Conservation (phyloP, 2,329 filamentous ascomycete genomes). For the Trichoderma koningii region DNA sequence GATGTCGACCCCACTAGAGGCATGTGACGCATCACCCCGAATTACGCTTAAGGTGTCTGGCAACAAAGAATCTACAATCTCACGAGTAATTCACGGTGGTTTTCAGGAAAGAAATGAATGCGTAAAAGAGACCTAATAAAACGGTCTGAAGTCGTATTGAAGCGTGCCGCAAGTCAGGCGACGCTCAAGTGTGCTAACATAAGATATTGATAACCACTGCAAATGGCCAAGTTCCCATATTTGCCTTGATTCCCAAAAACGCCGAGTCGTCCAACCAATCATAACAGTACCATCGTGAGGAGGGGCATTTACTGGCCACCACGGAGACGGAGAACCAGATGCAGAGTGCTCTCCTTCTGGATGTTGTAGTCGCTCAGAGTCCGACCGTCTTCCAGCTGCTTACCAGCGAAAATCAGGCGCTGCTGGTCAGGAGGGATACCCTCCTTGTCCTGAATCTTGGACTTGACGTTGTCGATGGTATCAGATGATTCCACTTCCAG, state of each 20-base stretch:
- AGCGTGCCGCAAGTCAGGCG: constrained; percentile 8
- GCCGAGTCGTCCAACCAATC: constrained; percentile 14
- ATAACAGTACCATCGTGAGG: constrained; percentile 16
- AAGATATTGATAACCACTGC: constrained; percentile 15
- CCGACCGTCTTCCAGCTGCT: constrained; percentile 92
- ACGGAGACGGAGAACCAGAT: constrained; percentile 86
- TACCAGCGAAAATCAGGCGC: constrained; percentile 92
- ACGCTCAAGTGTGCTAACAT: constrained; percentile 19
- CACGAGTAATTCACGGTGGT: neutral
- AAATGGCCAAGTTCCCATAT: constrained; percentile 22
- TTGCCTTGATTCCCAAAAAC: constrained; percentile 18
- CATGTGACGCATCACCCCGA: neutral
- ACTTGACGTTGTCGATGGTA: constrained; percentile 96
- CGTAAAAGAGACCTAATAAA: constrained; percentile 49
- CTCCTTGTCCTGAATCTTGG: constrained; percentile 98
- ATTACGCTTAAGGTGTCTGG: too few relatives aligned
- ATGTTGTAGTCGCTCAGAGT: constrained; percentile 94
- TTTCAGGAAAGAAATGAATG: neutral
- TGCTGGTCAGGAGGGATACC: constrained; percentile 96
- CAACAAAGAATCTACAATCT: neutral
- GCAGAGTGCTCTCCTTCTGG: constrained; percentile 87
- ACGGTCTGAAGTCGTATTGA: constrained; percentile 11
- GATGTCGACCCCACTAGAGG: neutral
- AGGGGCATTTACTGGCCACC: constrained; percentile 59
- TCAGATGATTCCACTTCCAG: constrained; percentile 86